Evolutionary conservation across 2,329 filamentous ascomycete species (phyloP).

Genomic region (Talaromyces sp.): DNA sequence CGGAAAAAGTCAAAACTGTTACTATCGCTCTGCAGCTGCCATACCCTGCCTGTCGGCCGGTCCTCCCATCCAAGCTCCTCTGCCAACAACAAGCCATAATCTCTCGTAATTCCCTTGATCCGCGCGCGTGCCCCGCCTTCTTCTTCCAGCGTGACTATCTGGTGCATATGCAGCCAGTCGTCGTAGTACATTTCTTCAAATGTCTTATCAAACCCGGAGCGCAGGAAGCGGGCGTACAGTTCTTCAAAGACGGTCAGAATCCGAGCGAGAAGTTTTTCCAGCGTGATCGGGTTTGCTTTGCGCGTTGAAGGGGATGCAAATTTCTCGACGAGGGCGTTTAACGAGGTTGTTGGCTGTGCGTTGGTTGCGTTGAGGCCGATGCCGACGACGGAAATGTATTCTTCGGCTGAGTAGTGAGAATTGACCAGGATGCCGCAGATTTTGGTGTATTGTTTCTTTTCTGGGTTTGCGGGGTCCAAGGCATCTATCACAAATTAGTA

Average conservation of each 20-base stretch:
- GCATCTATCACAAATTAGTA: constrained; percentile 48
- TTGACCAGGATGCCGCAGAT: constrained; percentile 92
- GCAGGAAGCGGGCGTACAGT: constrained; percentile 69
- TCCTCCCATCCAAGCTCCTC: constrained; percentile 76
- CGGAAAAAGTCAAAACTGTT: constrained; percentile 98
- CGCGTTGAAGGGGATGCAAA: constrained; percentile 33
- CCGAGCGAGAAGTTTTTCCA: constrained; percentile 76
- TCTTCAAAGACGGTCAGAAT: constrained; percentile 74
- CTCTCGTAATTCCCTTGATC: constrained; percentile 82
- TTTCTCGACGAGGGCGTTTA: constrained; percentile 62
- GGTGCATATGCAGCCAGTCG: constrained; percentile 79
- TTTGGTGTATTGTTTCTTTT: constrained; percentile 63
- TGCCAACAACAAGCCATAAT: constrained; percentile 81
- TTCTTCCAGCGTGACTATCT: constrained; percentile 70
- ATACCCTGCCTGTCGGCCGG: constrained; percentile 68
- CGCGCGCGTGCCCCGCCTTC: constrained; percentile 69
- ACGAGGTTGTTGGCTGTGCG: constrained; percentile 75
- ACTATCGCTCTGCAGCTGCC: constrained; percentile 87
- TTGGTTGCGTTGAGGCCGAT: constrained; percentile 85
- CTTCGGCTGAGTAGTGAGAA: constrained; percentile 68
- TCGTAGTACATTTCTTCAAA: constrained; percentile 75
- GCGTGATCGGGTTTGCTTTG: constrained; percentile 52
- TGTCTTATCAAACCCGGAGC: constrained; percentile 65
- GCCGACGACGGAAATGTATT: constrained; percentile 81
- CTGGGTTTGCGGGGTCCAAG: constrained; percentile 55